A percentile compares a stretch with the other conserved stretches of the same genome.
These are phyloP conservation scores for Seiridium cupressi DNA, from an alignment of 2,329 filamentous ascomycete genomes.

Conservation along the genomic window DNA sequence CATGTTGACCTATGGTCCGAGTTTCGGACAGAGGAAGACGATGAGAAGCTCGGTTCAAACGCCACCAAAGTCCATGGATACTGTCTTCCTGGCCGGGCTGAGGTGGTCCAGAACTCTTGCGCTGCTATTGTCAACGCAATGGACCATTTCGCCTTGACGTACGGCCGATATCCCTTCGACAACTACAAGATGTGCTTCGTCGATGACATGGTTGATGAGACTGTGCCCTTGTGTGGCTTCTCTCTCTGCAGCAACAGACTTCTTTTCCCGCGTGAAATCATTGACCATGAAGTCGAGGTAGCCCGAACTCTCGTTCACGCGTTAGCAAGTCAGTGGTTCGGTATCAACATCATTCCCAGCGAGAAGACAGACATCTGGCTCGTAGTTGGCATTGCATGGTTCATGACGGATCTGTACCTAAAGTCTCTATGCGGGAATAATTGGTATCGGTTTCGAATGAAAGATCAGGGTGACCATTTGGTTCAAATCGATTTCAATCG, in stretches of 20 bases:
- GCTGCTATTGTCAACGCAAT: slow-evolving; percentile 81
- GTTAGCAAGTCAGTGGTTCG: slow-evolving; percentile 89
- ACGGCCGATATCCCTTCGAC: slow-evolving; percentile 86
- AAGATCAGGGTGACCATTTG: slow-evolving; percentile 77
- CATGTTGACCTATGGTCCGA: slow-evolving; percentile 82
- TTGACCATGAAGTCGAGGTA: slow-evolving; percentile 80
- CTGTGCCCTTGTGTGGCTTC: slow-evolving; percentile 75
- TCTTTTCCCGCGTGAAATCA: slow-evolving; percentile 79
- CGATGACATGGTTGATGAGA: slow-evolving; percentile 79
- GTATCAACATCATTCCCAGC: slow-evolving; percentile 86
- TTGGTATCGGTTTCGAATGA: slow-evolving; percentile 88
- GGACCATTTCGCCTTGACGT: slow-evolving; percentile 87
- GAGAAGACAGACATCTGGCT: slow-evolving; percentile 83
- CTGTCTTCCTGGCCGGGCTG: slow-evolving; percentile 78
- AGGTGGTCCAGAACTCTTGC: slow-evolving; percentile 85
- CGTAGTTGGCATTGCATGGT: slow-evolving; percentile 85
- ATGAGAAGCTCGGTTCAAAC: slow-evolving; percentile 84
- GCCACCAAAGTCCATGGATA: slow-evolving; percentile 89
- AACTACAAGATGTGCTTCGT: slow-evolving; percentile 94
- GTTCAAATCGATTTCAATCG: slow-evolving; percentile 79
- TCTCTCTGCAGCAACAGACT: slow-evolving; percentile 85
- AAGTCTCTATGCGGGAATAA: slow-evolving; percentile 90
- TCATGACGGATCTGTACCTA: slow-evolving; percentile 93
- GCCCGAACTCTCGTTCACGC: slow-evolving; percentile 80
- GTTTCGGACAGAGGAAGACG: slow-evolving; percentile 85